phyloP scores from a whole-genome alignment of 495 filamentous ascomycete species.

The Aspergillus avenaceus region DNA sequence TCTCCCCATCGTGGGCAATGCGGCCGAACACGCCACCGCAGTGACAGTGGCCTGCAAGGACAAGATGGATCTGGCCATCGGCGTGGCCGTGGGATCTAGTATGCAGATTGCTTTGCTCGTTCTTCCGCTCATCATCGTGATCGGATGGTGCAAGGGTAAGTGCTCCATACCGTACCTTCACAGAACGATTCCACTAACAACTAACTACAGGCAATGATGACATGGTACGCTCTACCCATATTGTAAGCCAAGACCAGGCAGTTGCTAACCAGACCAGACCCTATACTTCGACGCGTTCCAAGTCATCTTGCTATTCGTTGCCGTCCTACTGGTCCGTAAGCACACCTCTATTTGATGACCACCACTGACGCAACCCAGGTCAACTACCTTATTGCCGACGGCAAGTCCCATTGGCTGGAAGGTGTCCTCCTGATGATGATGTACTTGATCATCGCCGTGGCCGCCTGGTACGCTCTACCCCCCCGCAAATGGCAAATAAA shows the following conservation, averaged over 20 bases:
- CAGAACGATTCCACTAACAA: too few species aligned
- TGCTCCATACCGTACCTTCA: slow-evolving; percentile 19
- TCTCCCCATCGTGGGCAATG: slow-evolving; percentile 86
- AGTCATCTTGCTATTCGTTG: slow-evolving; percentile 72
- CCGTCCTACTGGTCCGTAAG: slow-evolving; percentile 55
- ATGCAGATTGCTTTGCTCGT: slow-evolving; percentile 86
- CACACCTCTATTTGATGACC: not conserved
- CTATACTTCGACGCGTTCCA: slow-evolving; percentile 81
- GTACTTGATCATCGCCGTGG: slow-evolving; percentile 68
- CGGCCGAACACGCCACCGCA: slow-evolving; percentile 82
- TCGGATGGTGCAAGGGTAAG: slow-evolving; percentile 76
- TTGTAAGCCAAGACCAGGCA: not conserved
- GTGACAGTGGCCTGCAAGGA: slow-evolving; percentile 85
- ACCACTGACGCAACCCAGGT: slow-evolving; percentile 37
- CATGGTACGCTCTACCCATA: slow-evolving; percentile 27
- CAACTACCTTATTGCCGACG: slow-evolving; percentile 73
- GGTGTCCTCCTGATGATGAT: slow-evolving; percentile 69
- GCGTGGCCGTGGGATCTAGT: slow-evolving; percentile 76
- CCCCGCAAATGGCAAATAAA: too few species aligned
- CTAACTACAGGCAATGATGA: slow-evolving; percentile 23
- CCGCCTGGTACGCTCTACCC: slow-evolving; percentile 47
- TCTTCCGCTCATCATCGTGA: slow-evolving; percentile 70
- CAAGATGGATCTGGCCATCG: slow-evolving; percentile 86
- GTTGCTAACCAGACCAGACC: slow-evolving; percentile 47
- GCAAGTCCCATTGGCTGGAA: slow-evolving; percentile 64